These are phyloP conservation scores for Scheffersomyces quercinus DNA, from an alignment of 1,139 yeast genomes.

Conservation along the genomic window DNA sequence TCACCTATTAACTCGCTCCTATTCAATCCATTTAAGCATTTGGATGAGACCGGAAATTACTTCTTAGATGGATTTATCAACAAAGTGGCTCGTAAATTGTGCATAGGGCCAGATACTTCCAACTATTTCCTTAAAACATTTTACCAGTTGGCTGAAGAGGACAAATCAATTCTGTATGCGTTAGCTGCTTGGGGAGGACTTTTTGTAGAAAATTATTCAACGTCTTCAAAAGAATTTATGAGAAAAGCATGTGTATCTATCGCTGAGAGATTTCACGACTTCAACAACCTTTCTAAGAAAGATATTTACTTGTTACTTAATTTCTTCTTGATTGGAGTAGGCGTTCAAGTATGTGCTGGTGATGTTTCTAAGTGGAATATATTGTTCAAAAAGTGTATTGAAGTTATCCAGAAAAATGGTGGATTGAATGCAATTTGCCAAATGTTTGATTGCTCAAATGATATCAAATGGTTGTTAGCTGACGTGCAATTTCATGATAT, in stretches of 20 bases:
- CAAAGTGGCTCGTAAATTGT: constrained; percentile 4
- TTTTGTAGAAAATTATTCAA: constrained; percentile 5
- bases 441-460: constrained; percentile 13
- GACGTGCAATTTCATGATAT: constrained; percentile 18
- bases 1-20: neutral
- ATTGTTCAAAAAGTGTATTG: constrained; percentile 11
- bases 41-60: constrained; percentile 2
- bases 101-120: constrained; percentile 14
- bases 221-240: constrained; percentile 2
- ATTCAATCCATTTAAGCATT: neutral
- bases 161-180: constrained; percentile 14
- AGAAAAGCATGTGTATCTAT: constrained; percentile 4
- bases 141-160: constrained; percentile 12
- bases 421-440: constrained; percentile 12
- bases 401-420: constrained; percentile 12
- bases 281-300: neutral
- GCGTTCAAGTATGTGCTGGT: constrained; percentile 18
- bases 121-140: constrained; percentile 20
- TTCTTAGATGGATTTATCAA: constrained; percentile 3
- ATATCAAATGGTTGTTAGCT: constrained; percentile 17
- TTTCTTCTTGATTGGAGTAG: constrained; percentile 13
- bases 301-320: constrained; percentile 6
- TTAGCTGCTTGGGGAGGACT: constrained; percentile 14
- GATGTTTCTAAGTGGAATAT: constrained; percentile 17
- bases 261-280: neutral